phyloP scores from a whole-genome alignment of 139 green algal genomes.

The Zygnema circumcarinatum region DNA sequence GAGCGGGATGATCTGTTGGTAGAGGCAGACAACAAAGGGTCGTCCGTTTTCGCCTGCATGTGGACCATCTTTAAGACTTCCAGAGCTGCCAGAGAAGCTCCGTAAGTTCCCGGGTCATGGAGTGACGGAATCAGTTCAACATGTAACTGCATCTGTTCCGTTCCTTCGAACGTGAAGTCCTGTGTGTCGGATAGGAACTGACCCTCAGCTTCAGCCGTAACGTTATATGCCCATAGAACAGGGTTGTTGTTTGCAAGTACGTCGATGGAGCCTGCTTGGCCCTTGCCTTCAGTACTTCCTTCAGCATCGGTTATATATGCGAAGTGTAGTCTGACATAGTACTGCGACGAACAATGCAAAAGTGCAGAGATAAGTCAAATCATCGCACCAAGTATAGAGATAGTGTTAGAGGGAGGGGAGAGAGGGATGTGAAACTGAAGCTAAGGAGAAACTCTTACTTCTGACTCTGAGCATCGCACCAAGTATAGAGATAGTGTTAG shows the following conservation, averaged over 20 bases:
- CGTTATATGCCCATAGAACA: not conserved
- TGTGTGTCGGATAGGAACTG: not conserved
- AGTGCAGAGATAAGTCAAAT: not conserved
- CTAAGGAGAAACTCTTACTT: too few species aligned
- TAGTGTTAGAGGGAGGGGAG: not conserved
- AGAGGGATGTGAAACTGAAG: not conserved
- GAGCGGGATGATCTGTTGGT: not conserved
- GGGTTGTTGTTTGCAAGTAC: slow-evolving; percentile 8
- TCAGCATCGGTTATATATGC: not conserved
- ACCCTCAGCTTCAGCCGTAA: not conserved
- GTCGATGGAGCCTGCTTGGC: not conserved
- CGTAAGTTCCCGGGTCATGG: not conserved
- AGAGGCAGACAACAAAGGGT: slow-evolving; percentile 19
- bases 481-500: not conserved
- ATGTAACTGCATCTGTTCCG: not conserved
- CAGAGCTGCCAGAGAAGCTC: not conserved
- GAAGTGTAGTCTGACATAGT: slow-evolving; percentile 37
- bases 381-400: not conserved
- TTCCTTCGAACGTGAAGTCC: not conserved
- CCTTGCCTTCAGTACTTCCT: slow-evolving; percentile 1
- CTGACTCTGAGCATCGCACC: not conserved
- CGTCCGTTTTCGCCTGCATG: not conserved
- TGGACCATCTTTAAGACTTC: not conserved
- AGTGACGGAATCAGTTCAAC: slow-evolving; percentile 5
- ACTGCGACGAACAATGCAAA: not conserved